phyloP scores from a whole-genome alignment of 352 stramenopile species.

The Globisporangium orthogonon region DNA sequence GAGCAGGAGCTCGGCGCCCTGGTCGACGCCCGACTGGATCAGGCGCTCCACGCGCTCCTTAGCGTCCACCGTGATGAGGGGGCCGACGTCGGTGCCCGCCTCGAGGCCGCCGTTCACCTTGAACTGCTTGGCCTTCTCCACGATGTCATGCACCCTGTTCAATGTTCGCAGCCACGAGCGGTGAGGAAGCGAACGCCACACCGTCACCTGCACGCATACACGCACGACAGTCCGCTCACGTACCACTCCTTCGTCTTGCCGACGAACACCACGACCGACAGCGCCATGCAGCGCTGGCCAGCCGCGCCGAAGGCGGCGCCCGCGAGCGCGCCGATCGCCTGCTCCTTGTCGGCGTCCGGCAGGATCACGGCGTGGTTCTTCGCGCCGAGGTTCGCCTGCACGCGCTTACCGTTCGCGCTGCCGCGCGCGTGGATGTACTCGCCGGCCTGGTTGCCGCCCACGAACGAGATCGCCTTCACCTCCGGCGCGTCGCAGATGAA shows the following conservation, averaged over 20 bases:
- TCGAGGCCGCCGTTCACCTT: slow-evolving; percentile 88
- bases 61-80: slow-evolving; percentile 87
- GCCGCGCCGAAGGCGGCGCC: slow-evolving; percentile 95
- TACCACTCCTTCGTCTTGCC: slow-evolving; percentile 89
- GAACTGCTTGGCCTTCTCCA: slow-evolving; percentile 85
- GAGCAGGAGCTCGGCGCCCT: slow-evolving; percentile 87
- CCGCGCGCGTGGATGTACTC: slow-evolving; percentile 92
- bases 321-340: slow-evolving; percentile 80
- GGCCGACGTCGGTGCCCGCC: slow-evolving; percentile 67
- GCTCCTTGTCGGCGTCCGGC: slow-evolving; percentile 91
- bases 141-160: slow-evolving; percentile 81
- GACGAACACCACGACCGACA: slow-evolving; percentile 95
- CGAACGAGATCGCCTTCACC: slow-evolving; percentile 96
- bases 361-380: slow-evolving; percentile 99
- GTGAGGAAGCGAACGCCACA: no score
- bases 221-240: neutral
- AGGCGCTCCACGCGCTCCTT: slow-evolving; percentile 87
- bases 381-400: slow-evolving; percentile 95
- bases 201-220: no score
- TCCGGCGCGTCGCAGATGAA: slow-evolving; percentile 92
- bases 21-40: slow-evolving; percentile 86
- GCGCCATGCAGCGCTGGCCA: slow-evolving; percentile 97
- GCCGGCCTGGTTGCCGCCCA: slow-evolving; percentile 90
- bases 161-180: no score
- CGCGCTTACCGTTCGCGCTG: slow-evolving; percentile 89